Evolutionary conservation across 2,329 filamentous ascomycete genomes (phyloP), one percentile per base, ranked within the genome.

Genomic region (Lasiodiplodia theobromae): DNA sequence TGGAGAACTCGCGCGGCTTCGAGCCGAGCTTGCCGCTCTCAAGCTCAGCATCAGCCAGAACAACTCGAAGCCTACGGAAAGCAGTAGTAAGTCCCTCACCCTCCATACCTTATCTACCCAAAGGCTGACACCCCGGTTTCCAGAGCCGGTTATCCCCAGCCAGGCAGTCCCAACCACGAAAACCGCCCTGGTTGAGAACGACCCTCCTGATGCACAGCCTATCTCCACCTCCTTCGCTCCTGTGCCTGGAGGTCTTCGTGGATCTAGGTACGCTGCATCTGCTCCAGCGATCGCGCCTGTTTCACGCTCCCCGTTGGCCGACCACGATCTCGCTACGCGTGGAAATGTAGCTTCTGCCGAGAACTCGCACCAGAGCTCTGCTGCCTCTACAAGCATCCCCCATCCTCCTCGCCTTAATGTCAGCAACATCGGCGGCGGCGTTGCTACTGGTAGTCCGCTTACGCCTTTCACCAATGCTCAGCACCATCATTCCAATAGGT

Each of bases 41-140:
- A 64, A 64, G 60, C 16, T 25, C 6, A 52, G 31, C 5, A 52
- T 52, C 28, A 37, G 44, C 18, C 28, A 64, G 44, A 37, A 64
- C 12, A 25, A 25, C 12, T 2, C 60, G 7, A 31, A 14, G 21
- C 12, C 58, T 18, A 4, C 10, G 14, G n/a, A 52, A n/a, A 23
- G 18, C 11, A 14, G 8, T 14, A 18, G 54, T 58, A 58, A 21
- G 10, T 23, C n/a, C 18, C 47, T 14, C 40, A 6, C 28, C 21
- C 16, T 34, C 6, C 28, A 28, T 21, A 10, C 11, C 6, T 44
- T 18, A 18, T 10, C 18, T 11, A 18, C n/a, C n/a, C 8, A 47
- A 47, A 53, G 1, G 12, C 51, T 56, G 18, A 56, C 21, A 56
- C 28, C 7, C 16, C 2, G 2, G n/a, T n/a, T 11, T 18, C 18